phyloP scores from a whole-genome alignment of 1,284 basidiomycete species.

The Rhodotorula sp. region DNA sequence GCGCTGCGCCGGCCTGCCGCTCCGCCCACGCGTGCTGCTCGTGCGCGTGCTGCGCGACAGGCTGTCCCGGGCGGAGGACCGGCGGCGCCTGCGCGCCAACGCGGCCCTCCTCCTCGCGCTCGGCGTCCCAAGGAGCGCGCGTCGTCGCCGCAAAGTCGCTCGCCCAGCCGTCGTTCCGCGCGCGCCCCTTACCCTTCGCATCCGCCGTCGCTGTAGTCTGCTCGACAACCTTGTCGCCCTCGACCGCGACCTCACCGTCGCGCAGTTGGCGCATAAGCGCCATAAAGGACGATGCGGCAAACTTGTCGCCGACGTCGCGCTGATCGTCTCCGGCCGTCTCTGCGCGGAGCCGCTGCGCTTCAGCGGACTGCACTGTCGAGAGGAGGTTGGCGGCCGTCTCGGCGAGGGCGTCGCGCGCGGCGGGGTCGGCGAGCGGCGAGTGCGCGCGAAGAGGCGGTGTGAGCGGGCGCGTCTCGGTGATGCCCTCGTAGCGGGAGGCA shows the following conservation, averaged over 20 bases:
- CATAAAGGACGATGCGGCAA: constrained; percentile 84
- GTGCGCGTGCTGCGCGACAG: constrained; percentile 29
- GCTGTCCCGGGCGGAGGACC: constrained; percentile 9
- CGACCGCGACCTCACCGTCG: constrained; percentile 78
- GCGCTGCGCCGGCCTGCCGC: constrained; percentile 50
- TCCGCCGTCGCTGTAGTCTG: constrained; percentile 45
- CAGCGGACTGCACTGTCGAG: constrained; percentile 46
- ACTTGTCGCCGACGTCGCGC: constrained; percentile 69
- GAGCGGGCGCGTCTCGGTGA: constrained; percentile 23
- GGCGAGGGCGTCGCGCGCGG: constrained; percentile 50
- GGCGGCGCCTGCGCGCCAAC: constrained; percentile 38
- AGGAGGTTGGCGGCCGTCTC: constrained; percentile 52
- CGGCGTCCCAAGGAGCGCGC: not conserved
- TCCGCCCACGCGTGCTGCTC: constrained; percentile 53
- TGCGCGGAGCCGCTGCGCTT: constrained; percentile 20
- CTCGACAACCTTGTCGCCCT: constrained; percentile 75
- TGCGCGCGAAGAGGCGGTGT: constrained; percentile 19
- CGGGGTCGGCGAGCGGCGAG: constrained; percentile 16
- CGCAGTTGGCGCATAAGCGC: constrained; percentile 80
- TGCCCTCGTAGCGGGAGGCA: not conserved
- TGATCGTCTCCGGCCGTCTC: constrained; percentile 34
- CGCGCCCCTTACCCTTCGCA: constrained; percentile 45
- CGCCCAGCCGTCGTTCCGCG: constrained; percentile 51
- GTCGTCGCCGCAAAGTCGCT: constrained; percentile 31
- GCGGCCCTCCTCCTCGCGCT: constrained; percentile 48